phyloP scores from a whole-genome alignment of 495 filamentous ascomycete genomes.

The Astrothelium macrocarpum region DNA sequence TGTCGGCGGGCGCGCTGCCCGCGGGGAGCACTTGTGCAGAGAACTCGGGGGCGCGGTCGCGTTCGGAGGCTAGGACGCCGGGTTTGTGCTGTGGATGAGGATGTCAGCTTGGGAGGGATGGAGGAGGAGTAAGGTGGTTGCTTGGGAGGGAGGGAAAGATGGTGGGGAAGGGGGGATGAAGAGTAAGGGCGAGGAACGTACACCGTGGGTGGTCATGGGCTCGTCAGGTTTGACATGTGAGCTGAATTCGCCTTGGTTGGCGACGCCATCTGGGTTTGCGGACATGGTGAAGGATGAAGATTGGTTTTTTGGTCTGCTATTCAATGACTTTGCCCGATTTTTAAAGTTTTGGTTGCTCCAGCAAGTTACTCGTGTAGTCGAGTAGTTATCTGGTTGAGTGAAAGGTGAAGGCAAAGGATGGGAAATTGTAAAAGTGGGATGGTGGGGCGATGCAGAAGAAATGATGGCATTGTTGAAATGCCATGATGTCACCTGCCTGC shows the following conservation, averaged over 20 bases:
- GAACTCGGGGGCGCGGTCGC: conserved; percentile 55
- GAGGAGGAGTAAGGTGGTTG: not conserved
- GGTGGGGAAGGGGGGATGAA: not conserved
- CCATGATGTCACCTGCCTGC: not conserved
- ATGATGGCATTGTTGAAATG: not conserved
- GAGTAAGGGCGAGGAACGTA: conserved; percentile 32
- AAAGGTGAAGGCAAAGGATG: not conserved
- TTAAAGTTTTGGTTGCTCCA: not conserved
- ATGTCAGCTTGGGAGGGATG: conserved; percentile 4
- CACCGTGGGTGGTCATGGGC: conserved; percentile 45
- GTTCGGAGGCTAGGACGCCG: conserved; percentile 48
- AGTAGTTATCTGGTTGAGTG: not conserved
- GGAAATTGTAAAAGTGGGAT: not conserved
- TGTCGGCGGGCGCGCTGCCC: conserved; percentile 54
- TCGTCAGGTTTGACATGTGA: conserved; percentile 41
- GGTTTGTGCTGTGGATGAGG: conserved; percentile 49
- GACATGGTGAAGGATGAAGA: conserved; percentile 38
- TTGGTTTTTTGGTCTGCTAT: not conserved
- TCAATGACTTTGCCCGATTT: not conserved
- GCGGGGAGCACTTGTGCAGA: conserved; percentile 48
- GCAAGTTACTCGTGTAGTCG: too few species aligned
- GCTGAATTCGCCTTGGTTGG: conserved; percentile 47
- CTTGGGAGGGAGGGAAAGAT: not conserved
- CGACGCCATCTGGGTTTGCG: conserved; percentile 46
- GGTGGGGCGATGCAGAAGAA: not conserved